Percentiles rank a stretch among this genome's conserved stretches.
These are phyloP conservation scores for Phaseolus coccineus DNA, from an alignment of 331 rosid genomes.

Conservation along the genomic window DNA sequence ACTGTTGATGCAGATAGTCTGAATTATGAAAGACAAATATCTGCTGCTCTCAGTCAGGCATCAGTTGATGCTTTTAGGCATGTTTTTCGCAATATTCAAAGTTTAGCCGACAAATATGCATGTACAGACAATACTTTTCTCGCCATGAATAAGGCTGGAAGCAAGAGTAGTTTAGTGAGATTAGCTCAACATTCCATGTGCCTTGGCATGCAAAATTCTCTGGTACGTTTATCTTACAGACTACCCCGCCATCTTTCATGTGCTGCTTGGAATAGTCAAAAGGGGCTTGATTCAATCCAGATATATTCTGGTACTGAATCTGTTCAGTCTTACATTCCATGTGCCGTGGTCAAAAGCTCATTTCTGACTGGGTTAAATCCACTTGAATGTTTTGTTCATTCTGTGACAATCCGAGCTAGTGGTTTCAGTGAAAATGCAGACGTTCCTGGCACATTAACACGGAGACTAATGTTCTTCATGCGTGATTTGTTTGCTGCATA, in stretches of 20 bases:
- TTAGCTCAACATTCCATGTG: conserved; percentile 93
- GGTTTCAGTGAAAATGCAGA: conserved; percentile 95
- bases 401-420: conserved; percentile 84
- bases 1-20: conserved; percentile 59
- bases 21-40: conserved; percentile 73
- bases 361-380: conserved; percentile 93
- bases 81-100: conserved; percentile 78
- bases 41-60: conserved; percentile 75
- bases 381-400: conserved; percentile 91
- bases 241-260: conserved; percentile 81
- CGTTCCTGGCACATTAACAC: conserved; percentile 89
- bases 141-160: conserved; percentile 89
- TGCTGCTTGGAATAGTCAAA: conserved; percentile 83
- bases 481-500: conserved; percentile 81
- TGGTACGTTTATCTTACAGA: conserved; percentile 73
- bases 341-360: conserved; percentile 82
- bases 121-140: conserved; percentile 67
- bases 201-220: conserved; percentile 91
- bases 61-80: conserved; percentile 87
- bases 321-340: conserved; percentile 73
- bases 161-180: conserved; percentile 91
- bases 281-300: conserved; percentile 47
- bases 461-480: conserved; percentile 88
- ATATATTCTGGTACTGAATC: conserved; percentile 52
- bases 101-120: conserved; percentile 71